Conservation (phyloP, 306 rosid genomes). For the Comarum palustre region DNA sequence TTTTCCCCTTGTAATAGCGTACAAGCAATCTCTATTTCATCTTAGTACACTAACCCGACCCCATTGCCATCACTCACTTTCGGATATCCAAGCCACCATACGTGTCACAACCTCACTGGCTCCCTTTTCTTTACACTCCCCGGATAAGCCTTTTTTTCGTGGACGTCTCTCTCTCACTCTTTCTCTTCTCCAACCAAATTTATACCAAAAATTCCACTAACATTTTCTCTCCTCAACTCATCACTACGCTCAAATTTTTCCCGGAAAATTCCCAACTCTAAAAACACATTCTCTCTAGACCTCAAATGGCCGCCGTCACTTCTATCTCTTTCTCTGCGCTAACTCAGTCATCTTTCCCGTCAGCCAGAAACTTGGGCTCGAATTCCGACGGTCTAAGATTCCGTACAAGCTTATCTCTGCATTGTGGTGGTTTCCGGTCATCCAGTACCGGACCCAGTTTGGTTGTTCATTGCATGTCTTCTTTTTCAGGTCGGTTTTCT, state of each 20-base stretch:
- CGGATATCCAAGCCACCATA: background rate
- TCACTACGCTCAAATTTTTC: constrained; percentile 36
- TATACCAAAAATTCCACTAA: constrained; percentile 16
- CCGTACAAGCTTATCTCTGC: constrained; percentile 37
- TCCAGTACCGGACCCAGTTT: constrained; percentile 39
- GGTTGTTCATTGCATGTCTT: constrained; percentile 66
- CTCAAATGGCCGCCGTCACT: constrained; percentile 65
- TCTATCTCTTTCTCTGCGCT: constrained; percentile 61
- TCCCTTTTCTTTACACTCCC: constrained; percentile 19
- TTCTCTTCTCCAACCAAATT: constrained; percentile 11
- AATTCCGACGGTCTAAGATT: constrained; percentile 40
- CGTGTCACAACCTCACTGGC: constrained; percentile 40
- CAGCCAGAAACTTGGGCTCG: constrained; percentile 46
- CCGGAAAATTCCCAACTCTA: constrained; percentile 26
- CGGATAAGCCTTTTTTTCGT: constrained; percentile 61
- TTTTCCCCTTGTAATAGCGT: background rate
- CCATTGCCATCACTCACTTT: background rate
- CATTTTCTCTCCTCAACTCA: background rate
- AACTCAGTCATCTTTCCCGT: constrained; percentile 48
- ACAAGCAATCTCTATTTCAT: background rate
- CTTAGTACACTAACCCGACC: background rate
- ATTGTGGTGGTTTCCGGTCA: constrained; percentile 33
- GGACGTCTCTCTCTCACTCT: constrained; percentile 36
- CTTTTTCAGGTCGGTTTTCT: constrained; percentile 45
- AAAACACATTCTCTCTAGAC: background rate